Conservation (phyloP, 2,329 filamentous ascomycete genomes). For the Ampelomyces quisqualis region DNA sequence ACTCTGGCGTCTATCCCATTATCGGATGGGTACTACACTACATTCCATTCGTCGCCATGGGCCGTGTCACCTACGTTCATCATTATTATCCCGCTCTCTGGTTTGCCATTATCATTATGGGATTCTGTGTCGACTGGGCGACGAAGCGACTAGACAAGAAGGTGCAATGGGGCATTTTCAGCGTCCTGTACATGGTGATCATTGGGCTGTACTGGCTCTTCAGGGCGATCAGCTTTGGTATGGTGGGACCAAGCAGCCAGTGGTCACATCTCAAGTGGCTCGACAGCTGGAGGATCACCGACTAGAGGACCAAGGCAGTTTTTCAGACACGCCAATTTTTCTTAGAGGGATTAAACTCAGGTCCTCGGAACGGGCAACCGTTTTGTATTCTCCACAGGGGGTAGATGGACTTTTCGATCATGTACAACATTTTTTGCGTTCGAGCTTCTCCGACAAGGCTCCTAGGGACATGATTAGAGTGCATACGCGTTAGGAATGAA, state of each 20-base stretch:
- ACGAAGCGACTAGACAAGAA: conserved; percentile 65
- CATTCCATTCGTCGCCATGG: conserved; percentile 94
- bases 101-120: conserved; percentile 87
- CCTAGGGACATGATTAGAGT: conserved; percentile 13
- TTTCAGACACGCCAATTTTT: neutral
- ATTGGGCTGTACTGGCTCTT: conserved; percentile 87
- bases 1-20: conserved; percentile 85
- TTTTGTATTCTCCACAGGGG: neutral
- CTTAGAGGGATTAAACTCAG: no score
- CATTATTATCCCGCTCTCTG: conserved; percentile 99
- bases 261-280: conserved; percentile 97
- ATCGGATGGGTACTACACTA: conserved; percentile 97
- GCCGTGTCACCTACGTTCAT: conserved; percentile 97
- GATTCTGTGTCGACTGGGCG: conserved; percentile 86
- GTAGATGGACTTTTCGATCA: neutral
- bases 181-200: conserved; percentile 68
- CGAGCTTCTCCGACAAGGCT: conserved; percentile 1
- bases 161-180: conserved; percentile 70
- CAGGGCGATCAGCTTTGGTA: conserved; percentile 93
- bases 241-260: conserved; percentile 79
- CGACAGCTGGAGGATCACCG: conserved; percentile 78
- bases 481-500: conserved; percentile 7
- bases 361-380: no score
- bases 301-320: conserved; percentile 45
- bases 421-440: conserved; percentile 11